Conservation (phyloP, 106 monocot genomes). For the Xerophyta viscosa region DNA sequence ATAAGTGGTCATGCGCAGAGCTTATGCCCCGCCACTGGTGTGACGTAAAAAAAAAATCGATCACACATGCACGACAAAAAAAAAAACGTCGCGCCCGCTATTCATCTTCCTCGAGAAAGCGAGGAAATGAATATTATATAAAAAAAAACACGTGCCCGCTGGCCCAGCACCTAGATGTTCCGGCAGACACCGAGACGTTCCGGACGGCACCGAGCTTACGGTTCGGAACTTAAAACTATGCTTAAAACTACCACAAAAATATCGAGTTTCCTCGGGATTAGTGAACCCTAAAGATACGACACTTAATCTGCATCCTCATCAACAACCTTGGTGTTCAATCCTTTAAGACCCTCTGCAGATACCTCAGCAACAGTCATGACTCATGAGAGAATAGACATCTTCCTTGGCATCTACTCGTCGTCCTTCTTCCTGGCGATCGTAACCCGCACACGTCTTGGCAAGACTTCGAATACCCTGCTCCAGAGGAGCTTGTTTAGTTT, state of each 20-base stretch:
- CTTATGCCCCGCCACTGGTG: no score
- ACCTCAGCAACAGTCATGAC: slow-evolving; percentile 18
- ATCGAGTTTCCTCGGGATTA: not conserved
- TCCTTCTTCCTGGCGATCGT: slow-evolving; percentile 20
- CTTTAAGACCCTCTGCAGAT: slow-evolving; percentile 13
- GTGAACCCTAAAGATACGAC: not conserved
- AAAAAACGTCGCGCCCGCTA: no score
- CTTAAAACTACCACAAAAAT: not conserved
- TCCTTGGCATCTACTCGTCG: slow-evolving; percentile 24
- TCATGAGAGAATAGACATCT: slow-evolving; percentile 19
- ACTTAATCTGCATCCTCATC: not conserved
- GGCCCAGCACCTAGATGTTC: no score
- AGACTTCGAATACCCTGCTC: slow-evolving; percentile 14
- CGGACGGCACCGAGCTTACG: no score
- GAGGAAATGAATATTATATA: no score
- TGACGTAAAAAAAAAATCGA: no score
- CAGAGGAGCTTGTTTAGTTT: slow-evolving; percentile 20
- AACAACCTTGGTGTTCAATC: slow-evolving; percentile 6
- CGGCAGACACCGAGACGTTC: no score
- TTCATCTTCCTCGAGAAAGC: no score
- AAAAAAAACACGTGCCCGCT: no score
- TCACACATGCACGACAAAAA: no score
- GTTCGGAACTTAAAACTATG: no score
- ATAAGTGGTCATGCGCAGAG: no score
- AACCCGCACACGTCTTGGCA: slow-evolving; percentile 19